These are phyloP conservation scores for Fusarium sp. DNA, from an alignment of 2,329 filamentous ascomycete species.

Conservation along the genomic window DNA sequence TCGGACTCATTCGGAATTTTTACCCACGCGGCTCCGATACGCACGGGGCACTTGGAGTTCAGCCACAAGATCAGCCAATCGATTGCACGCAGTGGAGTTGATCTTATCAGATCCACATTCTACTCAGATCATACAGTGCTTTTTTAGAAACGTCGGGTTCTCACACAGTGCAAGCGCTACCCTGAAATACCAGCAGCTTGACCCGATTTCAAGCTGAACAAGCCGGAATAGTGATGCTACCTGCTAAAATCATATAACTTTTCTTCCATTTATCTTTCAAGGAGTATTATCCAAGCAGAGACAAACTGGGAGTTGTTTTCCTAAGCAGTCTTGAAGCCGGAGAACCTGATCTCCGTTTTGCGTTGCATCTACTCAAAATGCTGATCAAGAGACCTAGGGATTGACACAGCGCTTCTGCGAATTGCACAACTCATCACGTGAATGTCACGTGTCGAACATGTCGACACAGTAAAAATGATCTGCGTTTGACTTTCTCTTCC, in stretches of 20 bases:
- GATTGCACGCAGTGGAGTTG: background rate
- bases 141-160: too few species aligned
- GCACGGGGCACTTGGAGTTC: too few species aligned
- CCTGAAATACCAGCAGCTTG: background rate
- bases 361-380: background rate
- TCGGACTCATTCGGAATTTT: too few species aligned
- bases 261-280: background rate
- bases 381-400: rapidly evolving
- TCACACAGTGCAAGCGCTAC: background rate
- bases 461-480: too few species aligned
- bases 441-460: too few species aligned
- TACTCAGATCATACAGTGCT: too few species aligned
- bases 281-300: background rate
- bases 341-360: background rate
- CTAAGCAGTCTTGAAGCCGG: background rate
- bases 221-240: background rate
- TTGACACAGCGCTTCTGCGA: too few species aligned
- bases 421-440: too few species aligned
- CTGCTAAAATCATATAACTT: background rate
- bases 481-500: too few species aligned
- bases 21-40: too few species aligned
- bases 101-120: too few species aligned
- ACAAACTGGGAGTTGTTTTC: background rate
- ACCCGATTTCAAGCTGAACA: background rate
- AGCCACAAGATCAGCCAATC: background rate